Base-by-base conservation (phyloP, 2,329 filamentous ascomycete species). In the Penicillium sp. region DNA sequence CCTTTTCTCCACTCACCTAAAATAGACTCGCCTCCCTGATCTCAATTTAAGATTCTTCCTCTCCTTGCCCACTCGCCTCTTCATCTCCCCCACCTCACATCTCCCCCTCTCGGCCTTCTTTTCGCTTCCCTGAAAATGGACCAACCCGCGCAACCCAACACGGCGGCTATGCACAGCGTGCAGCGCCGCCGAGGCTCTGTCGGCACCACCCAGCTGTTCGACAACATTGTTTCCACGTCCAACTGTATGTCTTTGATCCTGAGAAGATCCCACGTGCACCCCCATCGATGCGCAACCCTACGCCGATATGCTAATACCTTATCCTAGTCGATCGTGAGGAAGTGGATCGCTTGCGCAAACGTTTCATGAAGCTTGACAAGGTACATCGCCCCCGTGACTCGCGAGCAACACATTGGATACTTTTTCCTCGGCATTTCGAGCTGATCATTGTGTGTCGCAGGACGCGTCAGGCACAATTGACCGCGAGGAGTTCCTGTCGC, bases 301-400 rank as follows among this genome's bases (percentile, higher is more conserved):
- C 35, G 25, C 18, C 32, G 24, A 13, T 29, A 32, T 35, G 35
- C 50, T 52, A 39, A 56, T 46, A 28, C 11, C 35, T 35, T 24
- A 29, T 12, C 27, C 61, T 63, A 97, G 91, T 98, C 77, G 88
- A 98, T 76, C 85, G 88, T 70, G 93, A 98, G 65, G 93, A 98
- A 72, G 90, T 98, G 51, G 93, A 97, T 68, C 83, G 93, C 64
- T 78, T 98, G 68, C 82, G 90, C 66, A 98, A 98, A 77, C 83
- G 91, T 53, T 98, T 98, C 68, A 97, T 97, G 91, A 98, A 98
- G 75, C 78, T 98, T 51, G 93, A 98, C 73, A 97, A 96, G 82
- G 91, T 93, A n/a, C 32, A 13, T 9, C n/a, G 1, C 8, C 3
- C 26, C 25, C 13, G 9, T 32, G 29, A 32, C 11, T 32, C 1